phyloP scores from a whole-genome alignment of 2,329 filamentous ascomycete genomes.

The Paecilomyces dactylethromorphus region DNA sequence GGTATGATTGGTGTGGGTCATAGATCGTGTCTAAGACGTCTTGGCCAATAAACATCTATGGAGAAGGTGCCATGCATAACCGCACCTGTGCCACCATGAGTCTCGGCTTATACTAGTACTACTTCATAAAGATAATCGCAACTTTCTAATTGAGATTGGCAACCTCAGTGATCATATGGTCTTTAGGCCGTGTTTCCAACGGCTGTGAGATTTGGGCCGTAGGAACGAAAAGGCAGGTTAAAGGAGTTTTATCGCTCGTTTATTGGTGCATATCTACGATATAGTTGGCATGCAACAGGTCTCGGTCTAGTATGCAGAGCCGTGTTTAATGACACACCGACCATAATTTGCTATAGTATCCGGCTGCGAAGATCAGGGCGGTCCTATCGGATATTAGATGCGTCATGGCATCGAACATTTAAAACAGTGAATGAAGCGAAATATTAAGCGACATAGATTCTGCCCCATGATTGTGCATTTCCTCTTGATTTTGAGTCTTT shows the following conservation, averaged over 20 bases:
- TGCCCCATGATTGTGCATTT: background rate
- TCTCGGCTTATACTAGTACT: too few species aligned
- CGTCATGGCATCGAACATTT: background rate
- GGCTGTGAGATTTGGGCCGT: too few species aligned
- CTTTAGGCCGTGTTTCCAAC: too few species aligned
- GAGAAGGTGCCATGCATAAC: too few species aligned
- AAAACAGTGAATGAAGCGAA: background rate
- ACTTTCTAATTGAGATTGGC: too few species aligned
- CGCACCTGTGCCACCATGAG: too few species aligned
- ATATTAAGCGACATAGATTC: background rate
- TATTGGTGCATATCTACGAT: background rate
- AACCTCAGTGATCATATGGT: too few species aligned
- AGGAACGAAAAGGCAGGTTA: too few species aligned
- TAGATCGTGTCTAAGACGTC: too few species aligned
- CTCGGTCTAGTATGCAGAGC: background rate
- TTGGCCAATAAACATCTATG: too few species aligned
- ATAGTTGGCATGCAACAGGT: background rate
- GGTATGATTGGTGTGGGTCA: too few species aligned
- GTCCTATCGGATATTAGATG: background rate
- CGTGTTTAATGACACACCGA: background rate
- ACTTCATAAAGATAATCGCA: too few species aligned
- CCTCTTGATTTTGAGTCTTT: background rate
- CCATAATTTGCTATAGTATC: background rate
- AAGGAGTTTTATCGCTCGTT: background rate
- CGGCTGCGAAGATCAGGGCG: background rate